These are phyloP conservation scores for Hypoxylon subgilvum DNA, from an alignment of 495 filamentous ascomycete genomes.

Conservation along the genomic window DNA sequence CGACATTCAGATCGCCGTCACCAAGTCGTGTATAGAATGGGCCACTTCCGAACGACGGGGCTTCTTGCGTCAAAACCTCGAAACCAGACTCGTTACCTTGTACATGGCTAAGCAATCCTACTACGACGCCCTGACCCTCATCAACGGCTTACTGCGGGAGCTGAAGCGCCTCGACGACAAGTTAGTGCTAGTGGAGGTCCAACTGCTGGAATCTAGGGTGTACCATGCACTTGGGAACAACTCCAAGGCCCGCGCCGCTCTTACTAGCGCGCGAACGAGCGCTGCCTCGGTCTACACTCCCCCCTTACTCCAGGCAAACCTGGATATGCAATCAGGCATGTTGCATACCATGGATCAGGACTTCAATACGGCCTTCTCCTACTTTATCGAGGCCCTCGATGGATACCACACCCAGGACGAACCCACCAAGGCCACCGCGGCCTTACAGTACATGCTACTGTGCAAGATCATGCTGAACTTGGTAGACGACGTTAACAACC, in stretches of 20 bases:
- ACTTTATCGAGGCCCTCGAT: constrained; percentile 98
- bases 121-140: constrained; percentile 94
- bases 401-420: constrained; percentile 95
- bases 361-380: constrained; percentile 97
- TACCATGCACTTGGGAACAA: constrained; percentile 98
- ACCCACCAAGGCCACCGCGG: constrained; percentile 79
- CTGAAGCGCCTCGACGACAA: constrained; percentile 98
- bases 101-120: constrained; percentile 97
- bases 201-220: constrained; percentile 93
- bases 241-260: constrained; percentile 90
- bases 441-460: constrained; percentile 98
- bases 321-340: constrained; percentile 99
- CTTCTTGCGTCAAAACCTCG: constrained; percentile 97
- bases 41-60: constrained; percentile 88
- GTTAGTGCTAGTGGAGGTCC: constrained; percentile 97
- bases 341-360: constrained; percentile 98
- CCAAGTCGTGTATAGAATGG: constrained; percentile 99
- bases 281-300: constrained; percentile 97
- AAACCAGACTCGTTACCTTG: constrained; percentile 89
- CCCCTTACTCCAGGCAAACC: constrained; percentile 88
- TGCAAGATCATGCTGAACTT: constrained; percentile 99
- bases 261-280: constrained; percentile 91
- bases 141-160: constrained; percentile 92
- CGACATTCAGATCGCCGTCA: constrained; percentile 90
- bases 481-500: constrained; percentile 89